phyloP scores from a whole-genome alignment of 2,329 filamentous ascomycete species.

The Microcera coccophila region DNA sequence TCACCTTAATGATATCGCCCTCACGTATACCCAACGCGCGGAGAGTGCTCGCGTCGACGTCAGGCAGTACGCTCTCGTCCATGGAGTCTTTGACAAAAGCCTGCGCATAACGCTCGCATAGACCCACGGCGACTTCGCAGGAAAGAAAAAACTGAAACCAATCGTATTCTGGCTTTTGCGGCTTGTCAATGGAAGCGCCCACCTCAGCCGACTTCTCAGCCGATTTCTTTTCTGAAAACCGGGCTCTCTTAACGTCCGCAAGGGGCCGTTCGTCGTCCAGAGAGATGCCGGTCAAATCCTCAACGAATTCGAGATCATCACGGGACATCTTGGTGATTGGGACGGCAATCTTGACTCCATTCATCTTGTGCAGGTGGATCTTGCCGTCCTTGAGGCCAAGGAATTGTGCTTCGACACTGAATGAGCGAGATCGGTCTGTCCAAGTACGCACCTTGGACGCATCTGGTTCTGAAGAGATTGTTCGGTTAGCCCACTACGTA shows the following conservation, averaged over 20 bases:
- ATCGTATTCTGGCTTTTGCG: conserved; percentile 74
- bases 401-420: conserved; percentile 96
- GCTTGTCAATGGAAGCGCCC: conserved; percentile 60
- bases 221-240: conserved; percentile 17
- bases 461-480: conserved; percentile 69
- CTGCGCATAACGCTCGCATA: conserved; percentile 90
- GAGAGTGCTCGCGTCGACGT: conserved; percentile 78
- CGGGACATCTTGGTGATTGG: conserved; percentile 93
- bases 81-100: conserved; percentile 89
- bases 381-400: conserved; percentile 92
- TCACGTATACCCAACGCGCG: conserved; percentile 90
- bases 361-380: conserved; percentile 95
- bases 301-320: conserved; percentile 92
- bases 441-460: conserved; percentile 78
- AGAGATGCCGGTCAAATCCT: conserved; percentile 79
- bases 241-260: conserved; percentile 69
- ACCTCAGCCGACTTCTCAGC: conserved; percentile 34
- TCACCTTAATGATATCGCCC: conserved; percentile 93
- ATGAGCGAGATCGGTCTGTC: conserved; percentile 93
- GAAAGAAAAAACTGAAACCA: conserved; percentile 99
- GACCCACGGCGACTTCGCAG: conserved; percentile 85
- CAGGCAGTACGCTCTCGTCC: conserved; percentile 87
- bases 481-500: conserved; percentile 12
- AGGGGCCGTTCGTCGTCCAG: conserved; percentile 92
- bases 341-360: conserved; percentile 97